A percentile compares a stretch with the other conserved stretches of the same genome.
phyloP scores from a whole-genome alignment of 140 eudicot genomes.

The Erigeron philadelphicus region DNA sequence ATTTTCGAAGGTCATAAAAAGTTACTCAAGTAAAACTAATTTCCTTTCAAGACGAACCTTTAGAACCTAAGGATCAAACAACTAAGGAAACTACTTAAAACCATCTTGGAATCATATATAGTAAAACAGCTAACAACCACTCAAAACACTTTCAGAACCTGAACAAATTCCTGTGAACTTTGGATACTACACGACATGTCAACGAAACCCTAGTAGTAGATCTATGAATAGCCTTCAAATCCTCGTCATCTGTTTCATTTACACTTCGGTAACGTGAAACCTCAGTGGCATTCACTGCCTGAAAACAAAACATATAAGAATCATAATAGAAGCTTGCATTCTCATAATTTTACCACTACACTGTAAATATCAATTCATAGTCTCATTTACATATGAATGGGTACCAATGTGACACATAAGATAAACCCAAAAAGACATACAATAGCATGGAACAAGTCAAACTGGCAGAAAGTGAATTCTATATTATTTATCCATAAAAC shows the following conservation, averaged over 20 bases:
- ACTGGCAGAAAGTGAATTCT: too few species aligned
- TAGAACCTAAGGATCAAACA: too few species aligned
- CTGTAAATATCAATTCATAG: background rate
- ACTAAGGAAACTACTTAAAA: too few species aligned
- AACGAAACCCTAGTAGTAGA: slow-evolving; percentile 60
- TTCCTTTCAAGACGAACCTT: too few species aligned
- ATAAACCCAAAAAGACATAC: background rate
- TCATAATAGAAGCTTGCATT: background rate
- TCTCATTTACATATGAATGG: background rate
- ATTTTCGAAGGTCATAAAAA: too few species aligned
- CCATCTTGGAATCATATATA: too few species aligned
- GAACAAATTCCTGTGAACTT: slow-evolving; percentile 59
- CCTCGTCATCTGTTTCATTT: slow-evolving; percentile 18
- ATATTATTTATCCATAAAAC: background rate
- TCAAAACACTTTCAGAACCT: slow-evolving; percentile 37
- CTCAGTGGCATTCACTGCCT: slow-evolving; percentile 55
- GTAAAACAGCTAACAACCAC: slow-evolving; percentile 17
- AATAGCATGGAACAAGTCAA: background rate
- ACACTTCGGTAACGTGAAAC: slow-evolving; percentile 15
- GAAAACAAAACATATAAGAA: slow-evolving; percentile 26
- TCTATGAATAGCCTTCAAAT: slow-evolving; percentile 43
- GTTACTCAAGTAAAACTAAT: too few species aligned
- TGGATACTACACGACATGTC: slow-evolving; percentile 74
- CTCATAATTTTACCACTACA: background rate
- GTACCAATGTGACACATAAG: too few species aligned